phyloP scores from a whole-genome alignment of 2,329 filamentous ascomycete species.

The Fusarium begoniae region DNA sequence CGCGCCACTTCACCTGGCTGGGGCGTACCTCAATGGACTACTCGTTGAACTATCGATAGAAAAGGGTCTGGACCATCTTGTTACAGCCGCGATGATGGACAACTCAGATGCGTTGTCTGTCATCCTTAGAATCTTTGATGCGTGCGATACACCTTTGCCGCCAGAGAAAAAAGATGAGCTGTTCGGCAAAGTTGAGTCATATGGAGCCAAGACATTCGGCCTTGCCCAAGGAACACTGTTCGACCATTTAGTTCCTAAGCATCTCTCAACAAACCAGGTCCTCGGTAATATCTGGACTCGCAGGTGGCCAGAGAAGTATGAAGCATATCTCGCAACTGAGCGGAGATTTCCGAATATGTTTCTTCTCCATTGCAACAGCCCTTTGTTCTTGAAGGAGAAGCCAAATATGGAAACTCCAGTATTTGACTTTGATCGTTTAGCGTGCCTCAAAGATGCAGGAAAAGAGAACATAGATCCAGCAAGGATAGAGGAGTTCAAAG shows the following conservation, averaged over 20 bases:
- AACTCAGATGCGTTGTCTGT: neutral
- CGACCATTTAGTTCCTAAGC: neutral
- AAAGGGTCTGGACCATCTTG: neutral
- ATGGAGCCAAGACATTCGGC: neutral
- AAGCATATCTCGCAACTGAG: neutral
- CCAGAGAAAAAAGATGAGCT: fast-evolving
- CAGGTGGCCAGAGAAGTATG: neutral
- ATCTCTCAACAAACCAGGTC: neutral
- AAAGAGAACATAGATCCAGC: fast-evolving
- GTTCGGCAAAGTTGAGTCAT: neutral
- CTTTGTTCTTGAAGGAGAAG: neutral
- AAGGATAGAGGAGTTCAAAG: neutral
- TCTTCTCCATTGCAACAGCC: neutral
- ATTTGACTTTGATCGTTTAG: neutral
- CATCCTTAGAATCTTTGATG: neutral
- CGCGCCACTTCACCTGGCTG: neutral
- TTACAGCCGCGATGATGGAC: neutral
- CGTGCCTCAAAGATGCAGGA: neutral
- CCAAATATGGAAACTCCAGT: neutral
- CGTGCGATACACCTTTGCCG: fast-evolving
- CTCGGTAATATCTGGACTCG: neutral
- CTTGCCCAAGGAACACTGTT: neutral
- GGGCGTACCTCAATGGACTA: neutral
- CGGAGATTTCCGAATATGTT: neutral
- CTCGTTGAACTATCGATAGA: neutral